Conservation (phyloP, 1,284 basidiomycete genomes). For the Pisolithus thermaeus region DNA sequence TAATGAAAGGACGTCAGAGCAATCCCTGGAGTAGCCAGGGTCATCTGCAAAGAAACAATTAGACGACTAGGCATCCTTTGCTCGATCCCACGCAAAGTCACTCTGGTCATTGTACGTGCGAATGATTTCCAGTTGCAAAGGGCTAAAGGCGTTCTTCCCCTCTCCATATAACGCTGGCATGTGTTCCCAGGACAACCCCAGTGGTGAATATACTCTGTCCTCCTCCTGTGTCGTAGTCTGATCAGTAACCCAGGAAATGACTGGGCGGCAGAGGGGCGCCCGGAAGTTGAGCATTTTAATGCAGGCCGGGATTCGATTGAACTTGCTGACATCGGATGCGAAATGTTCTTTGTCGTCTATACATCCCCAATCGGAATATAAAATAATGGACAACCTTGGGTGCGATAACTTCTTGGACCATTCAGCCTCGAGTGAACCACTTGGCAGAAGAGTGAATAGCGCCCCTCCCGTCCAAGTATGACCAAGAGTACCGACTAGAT, state of each 20-base stretch:
- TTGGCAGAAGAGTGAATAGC: not conserved
- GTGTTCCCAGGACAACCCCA: conserved; percentile 9
- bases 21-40: not conserved
- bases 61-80: not conserved
- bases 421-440: conserved; percentile 3
- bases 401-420: not conserved
- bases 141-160: conserved; percentile 4
- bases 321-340: not conserved
- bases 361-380: not conserved
- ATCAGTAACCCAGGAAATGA: conserved; percentile 8
- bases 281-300: not conserved
- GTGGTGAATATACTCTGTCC: conserved; percentile 9
- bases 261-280: not conserved
- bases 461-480: not conserved
- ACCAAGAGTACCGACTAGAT: too few species aligned
- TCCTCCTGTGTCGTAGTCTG: conserved; percentile 8
- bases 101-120: conserved; percentile 7
- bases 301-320: conserved; percentile 1
- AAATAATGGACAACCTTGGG: conserved; percentile 3
- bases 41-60: not conserved
- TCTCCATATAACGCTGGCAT: conserved; percentile 13
- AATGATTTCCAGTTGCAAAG: conserved; percentile 4
- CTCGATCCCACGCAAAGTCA: conserved; percentile 6
- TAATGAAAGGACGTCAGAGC: not conserved
- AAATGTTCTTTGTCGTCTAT: conserved; percentile 1